Evolutionary conservation across 768 basidiomycete genomes (phyloP).

Genomic region (Podaxis pistillaris): DNA sequence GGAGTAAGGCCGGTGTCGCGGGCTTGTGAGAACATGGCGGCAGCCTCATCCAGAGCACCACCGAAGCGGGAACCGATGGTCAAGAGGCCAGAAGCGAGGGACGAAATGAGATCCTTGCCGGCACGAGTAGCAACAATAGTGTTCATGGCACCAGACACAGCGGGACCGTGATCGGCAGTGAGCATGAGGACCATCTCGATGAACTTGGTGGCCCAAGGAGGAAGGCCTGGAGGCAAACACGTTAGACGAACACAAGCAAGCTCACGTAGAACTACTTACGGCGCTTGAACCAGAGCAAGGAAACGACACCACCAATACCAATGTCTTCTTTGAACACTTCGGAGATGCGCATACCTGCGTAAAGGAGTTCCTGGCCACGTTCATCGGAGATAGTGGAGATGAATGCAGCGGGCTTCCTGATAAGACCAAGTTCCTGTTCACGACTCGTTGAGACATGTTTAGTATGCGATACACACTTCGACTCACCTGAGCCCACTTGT

Average conservation of each 20-base stretch:
- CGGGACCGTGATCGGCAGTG: slow-evolving; percentile 97
- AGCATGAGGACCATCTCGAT: slow-evolving; percentile 99
- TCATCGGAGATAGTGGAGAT: slow-evolving; percentile 99
- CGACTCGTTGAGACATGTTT: neutral
- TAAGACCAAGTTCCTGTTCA: slow-evolving; percentile 80
- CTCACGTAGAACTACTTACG: slow-evolving; percentile 33
- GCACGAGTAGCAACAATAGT: slow-evolving; percentile 98
- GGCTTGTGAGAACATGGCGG: slow-evolving; percentile 91
- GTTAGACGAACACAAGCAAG: neutral
- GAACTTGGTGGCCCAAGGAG: slow-evolving; percentile 95
- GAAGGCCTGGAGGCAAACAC: slow-evolving; percentile 45
- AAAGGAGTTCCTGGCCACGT: slow-evolving; percentile 96
- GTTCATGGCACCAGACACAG: slow-evolving; percentile 99
- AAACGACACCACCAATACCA: slow-evolving; percentile 95
- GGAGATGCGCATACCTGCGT: slow-evolving; percentile 98
- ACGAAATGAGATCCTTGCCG: slow-evolving; percentile 98
- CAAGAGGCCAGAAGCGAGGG: slow-evolving; percentile 91
- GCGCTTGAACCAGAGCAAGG: slow-evolving; percentile 97
- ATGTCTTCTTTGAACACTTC: slow-evolving; percentile 99
- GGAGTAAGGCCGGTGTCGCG: slow-evolving; percentile 91
- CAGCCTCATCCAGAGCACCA: slow-evolving; percentile 98
- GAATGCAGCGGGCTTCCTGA: slow-evolving; percentile 98
- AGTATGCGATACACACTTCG: neutral
- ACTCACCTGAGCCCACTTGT: slow-evolving; percentile 91
- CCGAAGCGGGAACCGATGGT: slow-evolving; percentile 99